Evolutionary conservation across 1,284 basidiomycete genomes (phyloP).

Genomic region (Apiotrichum mycotoxinovorans): DNA sequence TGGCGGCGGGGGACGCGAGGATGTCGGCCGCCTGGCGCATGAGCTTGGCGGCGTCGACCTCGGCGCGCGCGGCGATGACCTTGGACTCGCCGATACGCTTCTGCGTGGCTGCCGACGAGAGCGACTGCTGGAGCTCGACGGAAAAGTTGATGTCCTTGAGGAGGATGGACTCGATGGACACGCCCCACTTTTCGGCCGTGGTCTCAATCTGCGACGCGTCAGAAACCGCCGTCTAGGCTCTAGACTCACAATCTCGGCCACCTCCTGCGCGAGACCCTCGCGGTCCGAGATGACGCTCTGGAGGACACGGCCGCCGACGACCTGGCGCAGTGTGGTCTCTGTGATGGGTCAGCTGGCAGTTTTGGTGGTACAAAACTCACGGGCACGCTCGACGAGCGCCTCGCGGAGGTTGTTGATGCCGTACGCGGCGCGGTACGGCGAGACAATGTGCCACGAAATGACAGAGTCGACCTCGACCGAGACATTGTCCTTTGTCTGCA

Average conservation of each 20-base stretch:
- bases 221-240: not conserved
- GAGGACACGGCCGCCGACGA: slow-evolving; percentile 77
- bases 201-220: slow-evolving; percentile 49
- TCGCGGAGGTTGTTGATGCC: slow-evolving; percentile 83
- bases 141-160: slow-evolving; percentile 76
- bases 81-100: slow-evolving; percentile 90
- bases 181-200: slow-evolving; percentile 79
- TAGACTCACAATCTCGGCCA: slow-evolving; percentile 78
- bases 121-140: slow-evolving; percentile 80
- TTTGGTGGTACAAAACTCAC: slow-evolving; percentile 24
- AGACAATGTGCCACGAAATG: slow-evolving; percentile 77
- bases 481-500: slow-evolving; percentile 67
- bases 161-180: slow-evolving; percentile 88
- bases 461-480: slow-evolving; percentile 59
- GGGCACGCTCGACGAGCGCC: slow-evolving; percentile 86
- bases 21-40: slow-evolving; percentile 72
- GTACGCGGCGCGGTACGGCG: slow-evolving; percentile 80
- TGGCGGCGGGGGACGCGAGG: slow-evolving; percentile 84
- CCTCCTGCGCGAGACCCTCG: slow-evolving; percentile 92
- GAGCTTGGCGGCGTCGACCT: slow-evolving; percentile 88
- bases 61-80: slow-evolving; percentile 92
- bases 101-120: slow-evolving; percentile 84
- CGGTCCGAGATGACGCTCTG: slow-evolving; percentile 66
- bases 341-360: not conserved
- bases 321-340: slow-evolving; percentile 88